Conservation (phyloP, 2,329 filamentous ascomycete species). For the Microdochium nivale region DNA sequence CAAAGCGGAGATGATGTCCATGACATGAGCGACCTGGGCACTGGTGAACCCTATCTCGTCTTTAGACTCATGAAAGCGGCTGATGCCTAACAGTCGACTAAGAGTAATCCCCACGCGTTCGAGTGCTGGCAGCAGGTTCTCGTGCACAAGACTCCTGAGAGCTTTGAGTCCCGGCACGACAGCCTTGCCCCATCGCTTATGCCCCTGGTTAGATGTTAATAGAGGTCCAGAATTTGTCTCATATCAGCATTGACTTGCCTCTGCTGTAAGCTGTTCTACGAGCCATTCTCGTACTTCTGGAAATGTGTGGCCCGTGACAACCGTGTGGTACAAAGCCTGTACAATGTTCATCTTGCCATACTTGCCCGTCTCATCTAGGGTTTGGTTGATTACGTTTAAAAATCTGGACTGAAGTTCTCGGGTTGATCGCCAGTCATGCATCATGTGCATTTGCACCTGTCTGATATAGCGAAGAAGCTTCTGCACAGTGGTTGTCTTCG, state of each 20-base stretch:
- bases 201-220: constrained; percentile 46
- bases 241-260: constrained; percentile 40
- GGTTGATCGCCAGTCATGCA: constrained; percentile 74
- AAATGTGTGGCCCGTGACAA: constrained; percentile 74
- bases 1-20: constrained; percentile 68
- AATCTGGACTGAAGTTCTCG: constrained; percentile 74
- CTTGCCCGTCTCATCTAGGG: constrained; percentile 53
- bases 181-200: constrained; percentile 92
- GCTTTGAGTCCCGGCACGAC: constrained; percentile 70
- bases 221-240: background rate
- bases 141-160: constrained; percentile 69
- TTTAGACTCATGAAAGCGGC: constrained; percentile 64
- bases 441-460: constrained; percentile 71
- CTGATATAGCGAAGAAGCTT: constrained; percentile 79
- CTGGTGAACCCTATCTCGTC: constrained; percentile 59
- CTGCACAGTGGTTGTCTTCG: constrained; percentile 79
- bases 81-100: constrained; percentile 74
- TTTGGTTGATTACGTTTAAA: constrained; percentile 67
- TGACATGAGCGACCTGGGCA: constrained; percentile 52
- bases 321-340: constrained; percentile 73
- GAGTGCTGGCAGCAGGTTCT: constrained; percentile 81
- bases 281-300: constrained; percentile 78
- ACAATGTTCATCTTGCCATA: constrained; percentile 55
- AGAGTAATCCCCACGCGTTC: constrained; percentile 77
- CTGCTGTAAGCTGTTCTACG: constrained; percentile 70